Evolutionary conservation across 192 early-diverging fungal species (phyloP).

Genomic region (Umbelopsis isabellina): DNA sequence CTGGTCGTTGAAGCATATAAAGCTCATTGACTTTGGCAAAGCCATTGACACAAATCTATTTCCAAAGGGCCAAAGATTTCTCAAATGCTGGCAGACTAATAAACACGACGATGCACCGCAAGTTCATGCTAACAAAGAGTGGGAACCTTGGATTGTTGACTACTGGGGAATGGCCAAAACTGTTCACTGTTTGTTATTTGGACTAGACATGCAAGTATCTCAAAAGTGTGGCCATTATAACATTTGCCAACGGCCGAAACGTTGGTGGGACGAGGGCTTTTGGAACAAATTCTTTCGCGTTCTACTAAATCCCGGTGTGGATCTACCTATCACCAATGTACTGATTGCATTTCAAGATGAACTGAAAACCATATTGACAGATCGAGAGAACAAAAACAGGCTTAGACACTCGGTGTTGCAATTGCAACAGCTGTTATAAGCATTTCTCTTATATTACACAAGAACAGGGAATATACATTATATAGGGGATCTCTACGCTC

Average conservation of each 20-base stretch:
- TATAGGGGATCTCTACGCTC: constrained; percentile 42
- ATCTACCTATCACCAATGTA: background rate
- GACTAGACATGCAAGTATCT: constrained; percentile 14
- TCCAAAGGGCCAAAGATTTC: constrained; percentile 14
- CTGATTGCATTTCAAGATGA: background rate
- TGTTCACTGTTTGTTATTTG: constrained; percentile 37
- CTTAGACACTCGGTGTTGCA: background rate
- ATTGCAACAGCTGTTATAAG: background rate
- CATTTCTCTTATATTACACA: background rate
- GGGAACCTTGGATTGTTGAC: constrained; percentile 33
- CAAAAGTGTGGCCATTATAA: background rate
- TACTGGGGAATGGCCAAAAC: constrained; percentile 38
- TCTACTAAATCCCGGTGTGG: background rate
- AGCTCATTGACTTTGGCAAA: constrained; percentile 41
- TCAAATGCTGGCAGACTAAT: constrained; percentile 25
- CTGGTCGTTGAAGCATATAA: constrained; percentile 29
- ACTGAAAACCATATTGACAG: background rate
- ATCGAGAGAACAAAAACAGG: background rate
- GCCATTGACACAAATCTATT: constrained; percentile 36
- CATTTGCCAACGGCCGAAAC: background rate
- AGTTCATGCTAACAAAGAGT: constrained; percentile 8
- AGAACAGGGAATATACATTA: constrained; percentile 2
- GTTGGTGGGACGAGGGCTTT: background rate
- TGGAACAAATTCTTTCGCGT: background rate
- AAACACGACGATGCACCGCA: constrained; percentile 23